Evolutionary conservation across 179 eudicot genomes (phyloP), one percentile per base, ranked within the genome.

Genomic region (Carnegiea gigantea): DNA sequence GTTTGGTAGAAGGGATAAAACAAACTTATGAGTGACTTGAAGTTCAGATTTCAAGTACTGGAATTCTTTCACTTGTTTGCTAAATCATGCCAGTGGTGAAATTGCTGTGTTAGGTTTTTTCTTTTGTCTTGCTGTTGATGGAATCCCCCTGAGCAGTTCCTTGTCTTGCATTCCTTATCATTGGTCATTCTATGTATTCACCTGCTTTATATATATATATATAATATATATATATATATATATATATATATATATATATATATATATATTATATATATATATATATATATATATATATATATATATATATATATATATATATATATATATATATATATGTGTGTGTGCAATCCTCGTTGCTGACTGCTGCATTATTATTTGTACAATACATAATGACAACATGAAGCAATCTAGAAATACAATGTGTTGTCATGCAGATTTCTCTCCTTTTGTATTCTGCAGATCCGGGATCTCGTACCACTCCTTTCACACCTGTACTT

Each of bases 401-500:
- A 48, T 54, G 60, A 54, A 54, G n/a, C 60, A 54, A 12, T 62
- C 24, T 9, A 23, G 68, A 8, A 5, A 0, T 62, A n/a, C 68
- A 5, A 28, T 70, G 78, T 48, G 51, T 57, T 11, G 48, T 76
- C 15, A 30, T 20, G 46, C 73, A 33, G 57, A 57, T 49, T 77
- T 48, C 36, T 43, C 44, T 60, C 5, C 59, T 82, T 70, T 28
- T 68, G 64, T 20, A 18, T 86, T 77, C 38, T 79, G 76, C 95
- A 95, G 98, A 92, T 93, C 81, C 80, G 78, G 51, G 86, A 91
- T 80, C 81, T 90, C 73, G 89, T 85, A 78, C 86, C 86, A 44
- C 77, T 76, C 17, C 86, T 95, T 49, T 86, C 95, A 48, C 86
- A 82, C 43, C 78, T 88, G 40, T 95, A 92, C 86, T 94, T 95